A percentile compares a stretch with the other conserved stretches of the same genome.
Evolutionary conservation across 768 basidiomycete species (phyloP).

Genomic region (Russula dissimulans): DNA sequence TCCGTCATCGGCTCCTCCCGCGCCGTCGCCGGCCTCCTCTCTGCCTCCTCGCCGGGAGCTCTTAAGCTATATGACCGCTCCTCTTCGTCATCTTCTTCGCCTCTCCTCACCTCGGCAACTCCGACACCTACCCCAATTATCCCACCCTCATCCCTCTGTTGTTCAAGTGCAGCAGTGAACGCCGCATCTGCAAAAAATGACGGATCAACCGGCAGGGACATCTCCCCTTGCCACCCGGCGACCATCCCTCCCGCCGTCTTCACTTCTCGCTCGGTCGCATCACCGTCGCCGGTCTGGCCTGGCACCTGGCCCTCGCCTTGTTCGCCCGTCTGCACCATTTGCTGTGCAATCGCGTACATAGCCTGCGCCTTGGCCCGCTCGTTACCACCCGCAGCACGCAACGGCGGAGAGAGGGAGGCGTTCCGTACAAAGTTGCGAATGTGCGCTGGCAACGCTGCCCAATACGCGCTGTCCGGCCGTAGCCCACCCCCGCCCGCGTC

Average conservation of each 20-base stretch:
- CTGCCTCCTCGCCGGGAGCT: background rate
- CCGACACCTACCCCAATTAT: conserved; percentile 25
- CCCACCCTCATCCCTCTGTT: conserved; percentile 33
- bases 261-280: conserved; percentile 25
- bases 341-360: conserved; percentile 62
- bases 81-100: conserved; percentile 5
- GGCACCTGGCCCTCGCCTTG: conserved; percentile 19
- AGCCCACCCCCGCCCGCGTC: conserved; percentile 20
- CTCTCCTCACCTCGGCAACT: conserved; percentile 20
- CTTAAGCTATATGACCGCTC: background rate
- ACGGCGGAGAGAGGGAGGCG: conserved; percentile 26
- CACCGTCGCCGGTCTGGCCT: conserved; percentile 20
- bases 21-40: background rate
- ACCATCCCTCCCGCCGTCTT: conserved; percentile 26
- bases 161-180: conserved; percentile 43
- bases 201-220: conserved; percentile 39
- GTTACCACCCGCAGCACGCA: conserved; percentile 26
- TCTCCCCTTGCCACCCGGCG: conserved; percentile 33
- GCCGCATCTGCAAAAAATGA: conserved; percentile 47
- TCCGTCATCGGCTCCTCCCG: background rate
- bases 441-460: conserved; percentile 59
- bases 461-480: conserved; percentile 52
- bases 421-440: conserved; percentile 57
- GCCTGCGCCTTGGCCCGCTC: conserved; percentile 42
- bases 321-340: conserved; percentile 44